phyloP scores from a whole-genome alignment of 257 asterid species.

The Fraxinus pennsylvanica region DNA sequence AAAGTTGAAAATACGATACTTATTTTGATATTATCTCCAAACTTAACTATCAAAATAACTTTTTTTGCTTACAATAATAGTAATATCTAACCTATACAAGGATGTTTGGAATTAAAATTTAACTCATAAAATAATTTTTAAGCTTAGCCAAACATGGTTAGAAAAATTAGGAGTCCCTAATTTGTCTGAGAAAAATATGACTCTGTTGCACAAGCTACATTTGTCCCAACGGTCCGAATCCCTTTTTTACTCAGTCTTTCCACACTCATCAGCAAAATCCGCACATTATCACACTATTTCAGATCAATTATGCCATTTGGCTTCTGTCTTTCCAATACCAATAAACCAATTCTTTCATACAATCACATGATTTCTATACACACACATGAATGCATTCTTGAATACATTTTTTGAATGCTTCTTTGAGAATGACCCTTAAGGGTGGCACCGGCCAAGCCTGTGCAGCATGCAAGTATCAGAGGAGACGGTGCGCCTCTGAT shows the following conservation, averaged over 20 bases:
- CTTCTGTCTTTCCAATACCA: neutral
- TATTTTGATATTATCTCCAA: neutral
- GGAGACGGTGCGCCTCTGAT: constrained; percentile 70
- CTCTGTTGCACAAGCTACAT: neutral
- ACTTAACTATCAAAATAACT: too few relatives aligned
- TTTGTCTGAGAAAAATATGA: neutral
- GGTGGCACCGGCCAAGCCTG: constrained; percentile 96
- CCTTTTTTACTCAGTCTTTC: constrained; percentile 56
- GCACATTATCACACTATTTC: constrained; percentile 2
- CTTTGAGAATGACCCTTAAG: constrained; percentile 63
- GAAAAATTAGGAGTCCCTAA: neutral
- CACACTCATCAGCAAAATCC: constrained; percentile 20
- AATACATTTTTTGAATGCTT: constrained; percentile 14
- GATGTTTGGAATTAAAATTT: neutral
- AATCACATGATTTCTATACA: neutral
- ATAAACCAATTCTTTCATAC: neutral
- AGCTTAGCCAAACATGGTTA: constrained; percentile 16
- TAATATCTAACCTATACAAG: neutral
- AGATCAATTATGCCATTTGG: constrained; percentile 2
- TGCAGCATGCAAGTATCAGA: constrained; percentile 88
- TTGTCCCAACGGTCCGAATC: constrained; percentile 8
- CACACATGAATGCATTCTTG: neutral
- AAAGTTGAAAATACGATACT: neutral
- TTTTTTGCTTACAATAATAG: too few relatives aligned
- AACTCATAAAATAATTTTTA: neutral